Base-by-base conservation (phyloP, 768 basidiomycete genomes). In the Mrakia frigida region DNA sequence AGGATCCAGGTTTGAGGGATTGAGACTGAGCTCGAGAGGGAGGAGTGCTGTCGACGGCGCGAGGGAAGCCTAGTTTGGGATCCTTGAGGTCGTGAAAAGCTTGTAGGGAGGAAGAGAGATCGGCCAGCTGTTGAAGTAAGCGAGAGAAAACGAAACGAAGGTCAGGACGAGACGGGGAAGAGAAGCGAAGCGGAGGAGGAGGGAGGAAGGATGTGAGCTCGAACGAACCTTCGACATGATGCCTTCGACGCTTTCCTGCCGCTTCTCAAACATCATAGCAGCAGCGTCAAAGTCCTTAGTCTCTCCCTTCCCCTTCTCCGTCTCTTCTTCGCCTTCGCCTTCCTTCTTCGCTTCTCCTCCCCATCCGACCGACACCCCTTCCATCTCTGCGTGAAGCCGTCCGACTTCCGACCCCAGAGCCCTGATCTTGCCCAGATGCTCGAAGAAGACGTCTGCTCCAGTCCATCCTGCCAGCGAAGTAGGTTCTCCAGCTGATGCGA, bases 191-290 rank as follows among this genome's bases (percentile, higher is more conserved):
- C 6, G n/a, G n/a, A 18, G 56, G 10, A 56, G 28, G 56, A 14
- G 25, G 56, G 13, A 11, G 18, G 16, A 5, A 52, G 9, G 50
- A 23, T 5, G 28, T 2, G 39, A 68, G 35, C 23, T 35, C 35
- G 37, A 39, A 41, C 65, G 35, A 25, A 68, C 65, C 65, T 68
- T 68, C 18, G 18, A 10, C 65, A 68, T 68, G 65, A 68, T 68
- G 2, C 23, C 65, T 23, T 68, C 65, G 35, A 68, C 39, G 21
- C 18, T 23, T 2, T 13, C 31, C 65, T 68, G 65, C 3, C 65
- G 14, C 37, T 68, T 68, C 37, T 68, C 65, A 11, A 68, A 68
- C 65, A 68, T 68, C 2, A 16, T 10, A 23, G 65, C 65, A 16
- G 65, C 39, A 39, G 23, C 65, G 31, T 68, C 65, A 41, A 68